Evolutionary conservation across 2,329 filamentous ascomycete species (phyloP).

Genomic region (Aspergillus ibericus): DNA sequence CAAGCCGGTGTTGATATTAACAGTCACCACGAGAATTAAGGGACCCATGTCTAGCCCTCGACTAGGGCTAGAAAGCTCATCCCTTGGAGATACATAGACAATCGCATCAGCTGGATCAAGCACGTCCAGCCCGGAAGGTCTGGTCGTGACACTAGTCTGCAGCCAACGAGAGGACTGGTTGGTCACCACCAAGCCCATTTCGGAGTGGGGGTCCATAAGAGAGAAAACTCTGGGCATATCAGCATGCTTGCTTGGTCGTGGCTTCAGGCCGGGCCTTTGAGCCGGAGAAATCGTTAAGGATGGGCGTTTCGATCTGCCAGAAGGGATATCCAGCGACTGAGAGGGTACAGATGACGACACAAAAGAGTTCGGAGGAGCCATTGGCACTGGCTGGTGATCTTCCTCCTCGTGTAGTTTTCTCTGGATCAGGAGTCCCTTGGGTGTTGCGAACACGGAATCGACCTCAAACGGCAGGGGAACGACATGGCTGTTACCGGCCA

Average conservation of each 20-base stretch:
- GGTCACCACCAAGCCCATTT: conserved; percentile 78
- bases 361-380: conserved; percentile 79
- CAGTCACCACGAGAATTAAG: conserved; percentile 75
- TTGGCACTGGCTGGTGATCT: conserved; percentile 32
- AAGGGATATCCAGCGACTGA: conserved; percentile 35
- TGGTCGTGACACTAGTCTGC: conserved; percentile 27
- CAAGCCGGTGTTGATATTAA: conserved; percentile 71
- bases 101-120: conserved; percentile 79
- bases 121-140: conserved; percentile 50
- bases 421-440: conserved; percentile 82
- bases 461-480: conserved; percentile 94
- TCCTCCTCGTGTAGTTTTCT: conserved; percentile 60
- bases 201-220: conserved; percentile 79
- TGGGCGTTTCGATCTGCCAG: conserved; percentile 44
- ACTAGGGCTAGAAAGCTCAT: conserved; percentile 41
- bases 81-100: conserved; percentile 72
- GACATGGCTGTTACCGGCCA: conserved; percentile 83
- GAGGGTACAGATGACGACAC: conserved; percentile 56
- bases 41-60: conserved; percentile 45
- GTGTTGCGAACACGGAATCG: conserved; percentile 78
- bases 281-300: conserved; percentile 51
- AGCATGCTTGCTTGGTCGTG: conserved; percentile 58
- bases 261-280: conserved; percentile 57
- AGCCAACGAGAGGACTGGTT: conserved; percentile 37
- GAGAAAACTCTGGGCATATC: conserved; percentile 68